Base-by-base conservation (phyloP, 352 stramenopile genomes). In the Globisporangium yorkense region DNA sequence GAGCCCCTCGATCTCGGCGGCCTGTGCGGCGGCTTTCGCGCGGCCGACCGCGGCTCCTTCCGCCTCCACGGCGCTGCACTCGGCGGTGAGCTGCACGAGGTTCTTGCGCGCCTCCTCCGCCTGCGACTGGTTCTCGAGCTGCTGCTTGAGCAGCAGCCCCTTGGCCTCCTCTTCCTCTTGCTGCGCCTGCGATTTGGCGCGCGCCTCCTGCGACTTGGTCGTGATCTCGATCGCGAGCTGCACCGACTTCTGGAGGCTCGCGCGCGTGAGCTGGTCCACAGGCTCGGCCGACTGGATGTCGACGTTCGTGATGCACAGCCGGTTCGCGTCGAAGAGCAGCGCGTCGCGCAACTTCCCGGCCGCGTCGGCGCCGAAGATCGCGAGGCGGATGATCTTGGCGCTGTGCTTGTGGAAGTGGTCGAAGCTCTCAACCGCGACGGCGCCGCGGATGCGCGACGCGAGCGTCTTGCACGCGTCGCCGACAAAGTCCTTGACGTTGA, bases 361-460 rank as follows among this genome's bases (percentile, higher is more conserved):
- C 37, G 75, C 72, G 35, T 92, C 80, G 6, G 78, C 57, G 0
- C 82, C 82, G 52, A 92, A 92, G 61, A 92, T 89, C 57, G 82
- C 84, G 16, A 74, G 78, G 33, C 82, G 80, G 40, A 92, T 92
- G 68, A 92, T 92, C 67, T 84, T 71, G 46, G 68, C 81, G 50
- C 80, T 90, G 69, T 90, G 78, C 61, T 92, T 92, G 68, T 92
- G 82, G 63, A 92, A 92, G 56, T 90, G 69, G 50, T 92, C 82
- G 43, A 92, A 92, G 43, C 67, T 74, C 60, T 90, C 72, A 21
- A 88, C 71, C 0, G 82, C 80, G 2, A 92, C 82, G 7, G 82
- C 82, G 27, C 82, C 82, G 18, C 82, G 82, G 21, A 92, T 90
- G 3, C 82, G 78, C 8, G 80, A 90, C 5, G 80, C 82, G 5